Evolutionary conservation across 2,329 filamentous ascomycete genomes (phyloP).

Genomic region (Aspergillus latus): DNA sequence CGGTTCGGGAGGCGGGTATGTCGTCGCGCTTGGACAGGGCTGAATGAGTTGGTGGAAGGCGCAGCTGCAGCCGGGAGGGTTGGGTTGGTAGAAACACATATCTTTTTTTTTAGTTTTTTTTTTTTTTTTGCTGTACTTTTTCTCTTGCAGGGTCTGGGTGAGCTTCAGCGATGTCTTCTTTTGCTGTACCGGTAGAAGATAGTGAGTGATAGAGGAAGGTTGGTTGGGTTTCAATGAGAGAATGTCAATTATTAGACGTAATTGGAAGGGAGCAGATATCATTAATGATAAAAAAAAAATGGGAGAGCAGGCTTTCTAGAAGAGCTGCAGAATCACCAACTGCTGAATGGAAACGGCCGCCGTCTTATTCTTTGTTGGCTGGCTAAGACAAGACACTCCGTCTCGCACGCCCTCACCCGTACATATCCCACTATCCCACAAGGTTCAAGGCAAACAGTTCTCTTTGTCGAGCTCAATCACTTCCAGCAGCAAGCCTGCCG

Average conservation of each 20-base stretch:
- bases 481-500: neutral
- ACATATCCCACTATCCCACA: neutral
- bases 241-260: too few species aligned
- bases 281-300: too few species aligned
- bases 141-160: neutral
- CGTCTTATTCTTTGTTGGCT: slow-evolving; percentile 3
- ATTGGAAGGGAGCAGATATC: too few species aligned
- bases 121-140: neutral
- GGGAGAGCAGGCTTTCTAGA: neutral
- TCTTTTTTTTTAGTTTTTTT: slow-evolving; percentile 8
- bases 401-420: neutral
- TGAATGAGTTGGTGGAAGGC: slow-evolving; percentile 22
- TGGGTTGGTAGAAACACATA: slow-evolving; percentile 22
- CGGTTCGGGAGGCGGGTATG: slow-evolving; percentile 11
- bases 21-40: slow-evolving; percentile 16
- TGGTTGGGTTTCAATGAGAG: too few species aligned
- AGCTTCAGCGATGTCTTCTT: too few species aligned
- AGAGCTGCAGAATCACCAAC: neutral
- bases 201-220: too few species aligned
- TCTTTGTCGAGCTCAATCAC: neutral
- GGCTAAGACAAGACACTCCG: neutral
- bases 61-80: slow-evolving; percentile 21
- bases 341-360: neutral
- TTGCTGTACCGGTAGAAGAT: too few species aligned
- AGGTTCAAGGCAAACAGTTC: slow-evolving; percentile 2